Conservation (phyloP, 192 early-diverging fungal species). For the Entomortierella parvispora region DNA sequence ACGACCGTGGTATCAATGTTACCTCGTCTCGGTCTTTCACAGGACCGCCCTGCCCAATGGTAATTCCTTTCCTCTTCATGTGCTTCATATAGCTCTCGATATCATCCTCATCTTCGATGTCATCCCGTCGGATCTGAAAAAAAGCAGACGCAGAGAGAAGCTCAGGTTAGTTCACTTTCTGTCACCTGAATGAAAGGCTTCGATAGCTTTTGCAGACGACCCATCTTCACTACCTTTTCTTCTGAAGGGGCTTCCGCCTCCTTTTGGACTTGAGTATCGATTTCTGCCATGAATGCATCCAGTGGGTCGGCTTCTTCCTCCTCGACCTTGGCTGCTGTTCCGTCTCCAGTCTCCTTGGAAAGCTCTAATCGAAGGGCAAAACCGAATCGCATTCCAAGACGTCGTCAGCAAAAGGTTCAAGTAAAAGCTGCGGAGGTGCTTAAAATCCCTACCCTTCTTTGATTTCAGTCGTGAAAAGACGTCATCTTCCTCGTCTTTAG, state of each 20-base stretch:
- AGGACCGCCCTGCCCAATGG: constrained; percentile 68
- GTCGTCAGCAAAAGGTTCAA: too few species aligned
- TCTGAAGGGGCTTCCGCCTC: constrained; percentile 59
- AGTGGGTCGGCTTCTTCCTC: constrained; percentile 77
- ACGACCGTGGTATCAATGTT: not conserved
- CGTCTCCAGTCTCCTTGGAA: constrained; percentile 43
- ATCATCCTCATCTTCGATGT: constrained; percentile 81
- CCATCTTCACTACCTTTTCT: constrained; percentile 48
- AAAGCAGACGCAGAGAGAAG: not conserved
- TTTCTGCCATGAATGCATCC: constrained; percentile 87
- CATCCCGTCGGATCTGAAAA: constrained; percentile 64
- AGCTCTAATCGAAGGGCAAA: constrained; percentile 37
- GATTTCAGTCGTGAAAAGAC: constrained; percentile 13
- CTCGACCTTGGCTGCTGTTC: constrained; percentile 17
- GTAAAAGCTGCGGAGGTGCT: too few species aligned
- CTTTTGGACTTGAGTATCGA: constrained; percentile 63
- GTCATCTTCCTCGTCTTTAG: constrained; percentile 49
- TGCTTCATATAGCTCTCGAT: constrained; percentile 79
- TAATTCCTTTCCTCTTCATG: constrained; percentile 79
- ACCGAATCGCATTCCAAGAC: too few species aligned
- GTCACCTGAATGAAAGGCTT: too few species aligned
- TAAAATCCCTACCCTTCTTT: constrained; percentile 41
- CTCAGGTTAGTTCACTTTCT: not conserved
- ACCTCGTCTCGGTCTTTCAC: constrained; percentile 60
- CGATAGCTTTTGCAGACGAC: too few species aligned